These are phyloP conservation scores for Porodaedalea pini DNA, from an alignment of 1,284 basidiomycete species.

Conservation along the genomic window DNA sequence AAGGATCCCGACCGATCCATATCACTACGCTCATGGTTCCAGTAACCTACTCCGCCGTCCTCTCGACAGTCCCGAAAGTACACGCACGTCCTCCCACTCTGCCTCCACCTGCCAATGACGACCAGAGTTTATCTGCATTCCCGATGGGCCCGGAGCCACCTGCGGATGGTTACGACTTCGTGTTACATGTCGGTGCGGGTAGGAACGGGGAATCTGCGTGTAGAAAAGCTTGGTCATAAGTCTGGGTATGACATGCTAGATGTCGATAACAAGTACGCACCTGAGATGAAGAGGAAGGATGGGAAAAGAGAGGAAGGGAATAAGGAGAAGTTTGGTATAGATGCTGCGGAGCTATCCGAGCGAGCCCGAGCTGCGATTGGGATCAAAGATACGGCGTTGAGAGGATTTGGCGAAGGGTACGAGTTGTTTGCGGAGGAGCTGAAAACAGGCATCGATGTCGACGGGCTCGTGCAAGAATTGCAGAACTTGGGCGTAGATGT, in stretches of 20 bases:
- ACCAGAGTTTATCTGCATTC: constrained; percentile 36
- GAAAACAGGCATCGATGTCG: constrained; percentile 45
- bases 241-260: constrained; percentile 70
- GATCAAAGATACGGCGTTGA: constrained; percentile 37
- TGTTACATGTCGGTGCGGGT: constrained; percentile 70
- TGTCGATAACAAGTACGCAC: constrained; percentile 54
- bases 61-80: constrained; percentile 53
- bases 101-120: constrained; percentile 30
- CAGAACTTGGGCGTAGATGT: constrained; percentile 59
- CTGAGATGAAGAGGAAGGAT: constrained; percentile 38
- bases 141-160: constrained; percentile 41
- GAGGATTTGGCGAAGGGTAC: constrained; percentile 51
- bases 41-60: constrained; percentile 59
- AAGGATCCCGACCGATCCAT: constrained; percentile 39
- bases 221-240: constrained; percentile 69
- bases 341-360: constrained; percentile 26
- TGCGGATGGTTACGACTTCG: constrained; percentile 63
- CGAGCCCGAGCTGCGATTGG: constrained; percentile 20
- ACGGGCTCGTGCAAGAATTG: constrained; percentile 51
- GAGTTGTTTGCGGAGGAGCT: constrained; percentile 45
- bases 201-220: constrained; percentile 58
- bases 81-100: constrained; percentile 60
- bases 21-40: constrained; percentile 61
- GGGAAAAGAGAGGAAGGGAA: constrained; percentile 30
- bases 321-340: constrained; percentile 27